Conservation (phyloP, 768 basidiomycete genomes). For the Amanita rubescens region DNA sequence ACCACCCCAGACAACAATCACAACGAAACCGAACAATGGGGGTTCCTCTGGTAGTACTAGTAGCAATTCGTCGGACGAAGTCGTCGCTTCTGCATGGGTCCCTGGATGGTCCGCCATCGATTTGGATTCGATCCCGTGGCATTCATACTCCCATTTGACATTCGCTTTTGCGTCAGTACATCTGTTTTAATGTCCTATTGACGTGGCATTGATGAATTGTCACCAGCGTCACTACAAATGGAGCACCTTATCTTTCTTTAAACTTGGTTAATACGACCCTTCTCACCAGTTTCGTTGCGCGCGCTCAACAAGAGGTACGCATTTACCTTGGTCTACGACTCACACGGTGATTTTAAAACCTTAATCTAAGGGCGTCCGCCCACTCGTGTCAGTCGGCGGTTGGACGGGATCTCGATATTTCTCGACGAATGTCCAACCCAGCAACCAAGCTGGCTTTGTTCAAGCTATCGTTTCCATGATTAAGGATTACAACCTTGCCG, state of each 20-base stretch:
- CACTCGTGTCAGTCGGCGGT: constrained; percentile 59
- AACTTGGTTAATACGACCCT: constrained; percentile 35
- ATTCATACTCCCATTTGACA: constrained; percentile 42
- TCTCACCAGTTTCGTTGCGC: constrained; percentile 48
- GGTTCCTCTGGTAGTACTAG: too few relatives aligned
- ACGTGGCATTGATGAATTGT: background rate
- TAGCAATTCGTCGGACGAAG: constrained; percentile 15
- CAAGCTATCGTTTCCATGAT: constrained; percentile 46
- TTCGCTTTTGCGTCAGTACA: constrained; percentile 41
- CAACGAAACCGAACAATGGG: background rate
- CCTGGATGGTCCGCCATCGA: constrained; percentile 45
- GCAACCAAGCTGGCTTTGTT: constrained; percentile 59
- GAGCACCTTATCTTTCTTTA: constrained; percentile 26
- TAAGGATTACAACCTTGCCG: constrained; percentile 44
- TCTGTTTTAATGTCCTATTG: background rate
- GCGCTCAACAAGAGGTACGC: constrained; percentile 34
- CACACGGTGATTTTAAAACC: background rate
- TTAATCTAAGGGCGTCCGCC: constrained; percentile 41
- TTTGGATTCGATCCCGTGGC: constrained; percentile 41
- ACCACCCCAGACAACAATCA: constrained; percentile 14
- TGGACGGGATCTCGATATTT: constrained; percentile 62
- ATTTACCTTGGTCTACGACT: constrained; percentile 6
- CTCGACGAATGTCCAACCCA: constrained; percentile 49
- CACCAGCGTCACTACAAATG: constrained; percentile 28
- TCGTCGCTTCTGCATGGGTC: constrained; percentile 49